These are phyloP conservation scores for Pseudocercospora eumusae DNA, from an alignment of 2,329 filamentous ascomycete species.

Conservation along the genomic window DNA sequence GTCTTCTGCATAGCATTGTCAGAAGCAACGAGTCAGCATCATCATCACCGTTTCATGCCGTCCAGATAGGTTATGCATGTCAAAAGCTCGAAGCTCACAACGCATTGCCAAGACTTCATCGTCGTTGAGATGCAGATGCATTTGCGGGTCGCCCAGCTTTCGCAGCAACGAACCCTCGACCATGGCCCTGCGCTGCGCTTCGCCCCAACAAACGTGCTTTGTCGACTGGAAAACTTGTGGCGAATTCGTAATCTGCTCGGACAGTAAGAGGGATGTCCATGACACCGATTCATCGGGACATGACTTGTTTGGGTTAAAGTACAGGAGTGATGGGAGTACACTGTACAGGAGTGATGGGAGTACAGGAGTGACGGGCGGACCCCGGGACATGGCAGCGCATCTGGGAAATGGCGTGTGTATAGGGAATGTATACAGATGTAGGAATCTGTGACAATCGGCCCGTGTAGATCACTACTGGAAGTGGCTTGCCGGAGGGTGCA, in stretches of 20 bases:
- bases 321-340: no score
- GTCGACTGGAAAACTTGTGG: not conserved
- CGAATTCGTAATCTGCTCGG: not conserved
- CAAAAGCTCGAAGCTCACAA: not conserved
- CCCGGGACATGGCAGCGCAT: not conserved
- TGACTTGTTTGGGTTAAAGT: not conserved
- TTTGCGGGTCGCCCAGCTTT: not conserved
- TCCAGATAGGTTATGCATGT: not conserved
- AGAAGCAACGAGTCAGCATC: not conserved
- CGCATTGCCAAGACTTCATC: not conserved
- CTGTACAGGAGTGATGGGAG: no score
- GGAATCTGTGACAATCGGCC: not conserved
- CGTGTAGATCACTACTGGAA: not conserved
- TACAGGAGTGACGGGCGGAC: not conserved
- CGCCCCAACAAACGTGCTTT: not conserved
- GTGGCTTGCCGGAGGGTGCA: not conserved
- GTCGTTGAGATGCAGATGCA: not conserved
- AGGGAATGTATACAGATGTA: not conserved
- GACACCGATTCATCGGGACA: no score
- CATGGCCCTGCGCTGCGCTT: not conserved
- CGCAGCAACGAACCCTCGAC: not conserved
- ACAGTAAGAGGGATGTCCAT: not conserved
- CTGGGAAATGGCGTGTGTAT: no score
- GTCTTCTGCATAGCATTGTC: not conserved
- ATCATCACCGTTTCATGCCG: not conserved